phyloP scores from a whole-genome alignment of 75 land plant species.

The Sequoiadendron giganteum region DNA sequence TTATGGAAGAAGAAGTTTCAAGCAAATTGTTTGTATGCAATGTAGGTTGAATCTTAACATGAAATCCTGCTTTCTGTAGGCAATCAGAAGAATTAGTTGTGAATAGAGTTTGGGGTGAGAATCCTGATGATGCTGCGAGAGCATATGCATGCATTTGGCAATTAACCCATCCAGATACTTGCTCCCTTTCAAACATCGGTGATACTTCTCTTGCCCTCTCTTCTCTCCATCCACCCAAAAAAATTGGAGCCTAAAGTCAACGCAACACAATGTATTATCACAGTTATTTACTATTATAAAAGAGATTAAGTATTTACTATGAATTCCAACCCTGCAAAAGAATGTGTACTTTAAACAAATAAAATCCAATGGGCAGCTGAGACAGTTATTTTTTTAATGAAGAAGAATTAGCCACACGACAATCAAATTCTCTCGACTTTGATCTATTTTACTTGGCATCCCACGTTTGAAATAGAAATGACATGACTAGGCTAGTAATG shows the following conservation, averaged over 20 bases:
- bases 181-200: background rate
- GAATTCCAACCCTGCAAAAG: background rate
- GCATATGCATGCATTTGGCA: slow-evolving; percentile 8
- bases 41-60: background rate
- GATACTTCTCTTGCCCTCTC: background rate
- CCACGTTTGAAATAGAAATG: no score
- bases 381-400: background rate
- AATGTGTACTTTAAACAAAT: background rate
- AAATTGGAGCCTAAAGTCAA: background rate
- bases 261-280: background rate
- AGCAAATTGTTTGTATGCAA: background rate
- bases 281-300: background rate
- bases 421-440: no score
- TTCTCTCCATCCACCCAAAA: background rate
- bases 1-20: background rate
- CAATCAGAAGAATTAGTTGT: slow-evolving; percentile 9
- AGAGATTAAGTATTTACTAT: no score
- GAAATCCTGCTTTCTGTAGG: background rate
- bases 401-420: background rate
- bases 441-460: no score
- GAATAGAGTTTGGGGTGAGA: slow-evolving; percentile 22
- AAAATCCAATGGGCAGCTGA: background rate
- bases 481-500: background rate
- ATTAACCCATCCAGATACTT: background rate
- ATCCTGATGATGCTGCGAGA: slow-evolving; percentile 83